These are phyloP conservation scores for Biscutella auriculata DNA, from an alignment of 441 rosid species.

Conservation along the genomic window DNA sequence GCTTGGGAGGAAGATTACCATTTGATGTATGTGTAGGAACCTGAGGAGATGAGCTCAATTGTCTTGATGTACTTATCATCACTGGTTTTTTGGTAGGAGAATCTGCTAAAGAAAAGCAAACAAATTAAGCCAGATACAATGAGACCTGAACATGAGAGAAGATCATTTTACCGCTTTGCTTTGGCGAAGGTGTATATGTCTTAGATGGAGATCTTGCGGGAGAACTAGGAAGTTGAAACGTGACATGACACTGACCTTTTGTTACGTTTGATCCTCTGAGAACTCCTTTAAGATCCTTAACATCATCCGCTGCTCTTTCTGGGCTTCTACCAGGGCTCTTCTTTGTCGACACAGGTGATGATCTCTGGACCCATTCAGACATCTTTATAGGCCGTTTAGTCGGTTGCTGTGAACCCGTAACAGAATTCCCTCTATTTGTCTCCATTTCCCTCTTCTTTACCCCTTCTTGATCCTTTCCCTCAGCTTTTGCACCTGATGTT, in stretches of 20 bases:
- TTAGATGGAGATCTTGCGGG: slow-evolving; percentile 6
- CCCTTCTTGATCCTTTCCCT: slow-evolving; percentile 11
- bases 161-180: slow-evolving; percentile 6
- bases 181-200: neutral
- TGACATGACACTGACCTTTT: slow-evolving; percentile 19
- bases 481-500: neutral
- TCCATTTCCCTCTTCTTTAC: neutral
- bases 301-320: neutral
- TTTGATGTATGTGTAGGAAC: slow-evolving; percentile 5
- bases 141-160: neutral
- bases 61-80: too few species aligned
- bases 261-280: slow-evolving; percentile 10
- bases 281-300: slow-evolving; percentile 19
- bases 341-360: slow-evolving; percentile 5
- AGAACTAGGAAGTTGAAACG: slow-evolving; percentile 19
- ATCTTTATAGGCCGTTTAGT: slow-evolving; percentile 2
- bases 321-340: slow-evolving; percentile 6
- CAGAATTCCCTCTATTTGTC: neutral
- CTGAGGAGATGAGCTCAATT: slow-evolving; percentile 7
- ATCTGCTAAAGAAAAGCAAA: slow-evolving; percentile 4
- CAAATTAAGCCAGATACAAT: neutral
- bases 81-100: slow-evolving; percentile 7
- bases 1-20: slow-evolving; percentile 2
- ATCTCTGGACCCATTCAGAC: neutral
- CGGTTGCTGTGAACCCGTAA: slow-evolving; percentile 1